A percentile compares a stretch with the other conserved stretches of the same genome.
These are phyloP conservation scores for Pseudoneurospora amorphoporcata DNA, from an alignment of 495 filamentous ascomycete species.

Conservation along the genomic window DNA sequence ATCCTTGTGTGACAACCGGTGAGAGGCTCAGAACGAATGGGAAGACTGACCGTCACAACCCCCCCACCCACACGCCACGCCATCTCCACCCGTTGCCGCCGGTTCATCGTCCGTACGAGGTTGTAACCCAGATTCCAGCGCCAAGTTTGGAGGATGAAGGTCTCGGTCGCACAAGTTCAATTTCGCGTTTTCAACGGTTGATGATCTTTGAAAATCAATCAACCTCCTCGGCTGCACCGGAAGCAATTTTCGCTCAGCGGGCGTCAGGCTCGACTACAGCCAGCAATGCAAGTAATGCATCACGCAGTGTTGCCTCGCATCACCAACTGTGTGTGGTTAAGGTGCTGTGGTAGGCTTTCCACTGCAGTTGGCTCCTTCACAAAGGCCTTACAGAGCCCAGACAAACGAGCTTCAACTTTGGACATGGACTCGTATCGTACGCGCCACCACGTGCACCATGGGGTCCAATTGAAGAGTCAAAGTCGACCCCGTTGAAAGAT, in stretches of 20 bases:
- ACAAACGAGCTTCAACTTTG: neutral
- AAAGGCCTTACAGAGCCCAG: neutral
- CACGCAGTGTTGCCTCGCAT: neutral
- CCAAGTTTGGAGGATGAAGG: neutral
- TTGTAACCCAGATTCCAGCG: neutral
- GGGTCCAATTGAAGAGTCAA: neutral
- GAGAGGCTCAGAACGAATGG: neutral
- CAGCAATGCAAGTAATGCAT: neutral
- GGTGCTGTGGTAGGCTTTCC: neutral
- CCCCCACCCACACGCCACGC: neutral
- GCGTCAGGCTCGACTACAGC: neutral
- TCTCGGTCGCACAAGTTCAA: neutral
- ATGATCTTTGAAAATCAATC: neutral
- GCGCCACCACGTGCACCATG: neutral
- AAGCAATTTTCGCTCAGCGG: neutral
- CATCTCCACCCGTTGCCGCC: neutral
- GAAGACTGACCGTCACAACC: neutral
- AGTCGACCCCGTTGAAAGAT: neutral
- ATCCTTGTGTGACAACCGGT: neutral
- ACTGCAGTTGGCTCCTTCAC: neutral
- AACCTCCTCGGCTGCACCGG: neutral
- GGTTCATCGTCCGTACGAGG: neutral
- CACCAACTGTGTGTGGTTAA: neutral
- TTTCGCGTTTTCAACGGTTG: neutral
- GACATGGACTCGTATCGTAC: neutral